Evolutionary conservation across 1,139 yeast species (phyloP), one percentile per base, ranked within the genome.

Genomic region (Suhomyces chickasaworum): DNA sequence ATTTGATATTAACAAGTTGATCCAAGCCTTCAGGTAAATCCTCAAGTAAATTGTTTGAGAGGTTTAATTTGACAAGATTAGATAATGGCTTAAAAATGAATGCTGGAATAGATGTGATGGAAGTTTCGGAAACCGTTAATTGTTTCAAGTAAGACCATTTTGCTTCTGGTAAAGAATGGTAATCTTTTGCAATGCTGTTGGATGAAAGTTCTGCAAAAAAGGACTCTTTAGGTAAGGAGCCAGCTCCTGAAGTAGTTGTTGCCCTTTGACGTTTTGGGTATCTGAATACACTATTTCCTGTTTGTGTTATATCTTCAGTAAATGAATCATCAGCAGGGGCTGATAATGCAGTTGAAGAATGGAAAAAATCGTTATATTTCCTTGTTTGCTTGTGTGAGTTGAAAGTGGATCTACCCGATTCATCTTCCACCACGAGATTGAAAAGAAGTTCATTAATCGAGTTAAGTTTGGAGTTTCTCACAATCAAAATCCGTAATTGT

Each of bases 101-200:
- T 7, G 71, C 59, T 15, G 78, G 73, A 17, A 84, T 69, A 7
- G 65, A 57, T 0, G 74, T 62, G 17, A 83, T 76, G 22, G 80
- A 77, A 36, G 83, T 78, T 46, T 82, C 86, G 0, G 81, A 63
- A 7, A 84, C 69, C 2, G 84, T 79, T 38, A 83, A 66, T 61
- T 83, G 86, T 48, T 79, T 78, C 40, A 83, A 64, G 25, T 72
- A 68, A 23, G 69, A 67, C 89, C 89, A 83, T 55, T 76, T 77
- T 20, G 58, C 48, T 8, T 75, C 75, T 12, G 74, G 67, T 34
- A 75, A 61, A n/a, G 52, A 47, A 25, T 57, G 60, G 44, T 63
- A 62, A 36, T 55, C 54, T 17, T 53, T 53, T 16, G 48, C 31
- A 18, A 20, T 51, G 47, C 4, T 45, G 50, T 13, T 18, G 23